Percentiles rank a stretch among this genome's conserved stretches.
Evolutionary conservation across 352 stramenopile species (phyloP).

Genomic region (Phytopythium chamaehyphon): DNA sequence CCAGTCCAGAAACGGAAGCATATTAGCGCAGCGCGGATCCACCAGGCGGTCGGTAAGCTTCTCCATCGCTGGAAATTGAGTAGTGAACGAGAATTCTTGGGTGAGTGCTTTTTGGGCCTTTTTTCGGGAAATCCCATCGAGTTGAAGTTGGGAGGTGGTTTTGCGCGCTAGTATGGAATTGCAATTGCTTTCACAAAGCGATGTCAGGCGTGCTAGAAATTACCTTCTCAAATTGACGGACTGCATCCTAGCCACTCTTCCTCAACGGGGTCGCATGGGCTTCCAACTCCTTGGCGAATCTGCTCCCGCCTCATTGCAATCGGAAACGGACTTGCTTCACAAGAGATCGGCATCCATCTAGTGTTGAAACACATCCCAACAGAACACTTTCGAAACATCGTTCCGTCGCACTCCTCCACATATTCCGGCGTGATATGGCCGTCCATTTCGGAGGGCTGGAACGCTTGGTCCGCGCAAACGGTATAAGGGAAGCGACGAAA

Average conservation of each 20-base stretch:
- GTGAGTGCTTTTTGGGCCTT: too few species aligned
- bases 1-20: background rate
- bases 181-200: too few species aligned
- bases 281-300: slow-evolving; percentile 16
- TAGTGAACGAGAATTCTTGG: too few species aligned
- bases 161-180: too few species aligned
- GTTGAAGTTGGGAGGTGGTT: too few species aligned
- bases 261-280: slow-evolving; percentile 16
- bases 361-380: slow-evolving; percentile 35
- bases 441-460: slow-evolving; percentile 9
- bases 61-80: too few species aligned
- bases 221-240: too few species aligned
- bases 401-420: slow-evolving; percentile 33
- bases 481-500: slow-evolving; percentile 15
- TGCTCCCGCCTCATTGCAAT: slow-evolving; percentile 21
- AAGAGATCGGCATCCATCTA: slow-evolving; percentile 23
- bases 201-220: too few species aligned
- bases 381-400: slow-evolving; percentile 30
- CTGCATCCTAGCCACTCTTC: slow-evolving; percentile 30
- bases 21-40: background rate
- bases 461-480: slow-evolving; percentile 15
- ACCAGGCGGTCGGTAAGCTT: background rate
- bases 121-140: too few species aligned
- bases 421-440: slow-evolving; percentile 9
- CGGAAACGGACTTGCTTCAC: slow-evolving; percentile 14